These are phyloP conservation scores for Pseudopyricularia cyperi DNA, from an alignment of 2,329 filamentous ascomycete genomes.

Conservation along the genomic window DNA sequence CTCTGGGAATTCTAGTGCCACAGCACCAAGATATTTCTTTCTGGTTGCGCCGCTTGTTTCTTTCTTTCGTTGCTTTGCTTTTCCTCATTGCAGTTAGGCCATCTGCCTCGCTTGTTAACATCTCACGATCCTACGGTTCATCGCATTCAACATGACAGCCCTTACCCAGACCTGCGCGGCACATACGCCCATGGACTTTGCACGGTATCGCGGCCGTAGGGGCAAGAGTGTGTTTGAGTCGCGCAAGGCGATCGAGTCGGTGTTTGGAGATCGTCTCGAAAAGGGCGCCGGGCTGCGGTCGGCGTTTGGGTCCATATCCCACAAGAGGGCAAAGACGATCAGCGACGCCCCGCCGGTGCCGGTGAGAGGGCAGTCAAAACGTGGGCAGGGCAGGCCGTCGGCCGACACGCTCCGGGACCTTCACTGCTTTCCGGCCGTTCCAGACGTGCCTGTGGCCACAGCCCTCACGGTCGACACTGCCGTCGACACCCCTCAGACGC, in stretches of 20 bases:
- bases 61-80: neutral
- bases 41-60: too few relatives aligned
- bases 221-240: conserved; percentile 16
- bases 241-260: conserved; percentile 8
- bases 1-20: neutral
- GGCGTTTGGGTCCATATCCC: conserved; percentile 2
- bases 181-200: conserved; percentile 12
- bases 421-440: conserved; percentile 4
- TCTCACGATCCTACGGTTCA: too few relatives aligned
- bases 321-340: conserved; percentile 7
- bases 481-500: neutral
- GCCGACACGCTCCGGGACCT: conserved; percentile 1
- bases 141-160: conserved; percentile 6
- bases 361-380: neutral
- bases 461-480: conserved; percentile 7
- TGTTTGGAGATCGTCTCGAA: conserved; percentile 4
- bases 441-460: conserved; percentile 1
- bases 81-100: neutral
- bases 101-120: too few relatives aligned
- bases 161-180: conserved; percentile 5
- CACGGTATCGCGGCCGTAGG: conserved; percentile 20
- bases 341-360: neutral
- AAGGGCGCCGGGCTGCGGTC: neutral
- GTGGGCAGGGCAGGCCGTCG: neutral
- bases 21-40: neutral